phyloP scores from a whole-genome alignment of 108 stramenopile species.

The Pseudonitzschia multiseries region DNA sequence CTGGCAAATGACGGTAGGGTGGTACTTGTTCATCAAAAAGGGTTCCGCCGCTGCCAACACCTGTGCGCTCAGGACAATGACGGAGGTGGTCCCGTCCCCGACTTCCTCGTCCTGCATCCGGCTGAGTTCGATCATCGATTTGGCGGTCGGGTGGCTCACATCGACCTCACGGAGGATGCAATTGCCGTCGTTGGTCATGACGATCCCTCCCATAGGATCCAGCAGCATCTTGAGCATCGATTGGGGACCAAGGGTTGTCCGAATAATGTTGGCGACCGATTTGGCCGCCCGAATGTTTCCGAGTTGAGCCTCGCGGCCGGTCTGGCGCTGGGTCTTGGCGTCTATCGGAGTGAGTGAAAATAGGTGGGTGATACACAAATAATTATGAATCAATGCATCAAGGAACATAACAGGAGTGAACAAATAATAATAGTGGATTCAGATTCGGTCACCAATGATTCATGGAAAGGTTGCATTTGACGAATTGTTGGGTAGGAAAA shows the following conservation, averaged over 20 bases:
- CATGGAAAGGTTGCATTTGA: no score
- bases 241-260: slow-evolving; percentile 97
- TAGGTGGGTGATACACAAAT: not conserved
- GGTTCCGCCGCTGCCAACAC: slow-evolving; percentile 97
- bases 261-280: slow-evolving; percentile 95
- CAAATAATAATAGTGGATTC: no score
- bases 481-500: no score
- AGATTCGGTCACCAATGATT: no score
- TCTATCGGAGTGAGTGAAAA: slow-evolving; percentile 46
- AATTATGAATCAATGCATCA: no score
- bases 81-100: slow-evolving; percentile 99
- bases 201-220: slow-evolving; percentile 99
- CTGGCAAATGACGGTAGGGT: slow-evolving; percentile 96
- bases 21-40: slow-evolving; percentile 88
- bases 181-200: slow-evolving; percentile 99
- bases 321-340: slow-evolving; percentile 94
- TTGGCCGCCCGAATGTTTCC: slow-evolving; percentile 96
- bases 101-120: slow-evolving; percentile 99
- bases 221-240: slow-evolving; percentile 99
- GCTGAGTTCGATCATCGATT: slow-evolving; percentile 99
- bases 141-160: slow-evolving; percentile 99
- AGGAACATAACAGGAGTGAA: not conserved
- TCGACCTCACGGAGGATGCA: slow-evolving; percentile 99
- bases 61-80: slow-evolving; percentile 99
- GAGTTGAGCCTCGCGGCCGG: slow-evolving; percentile 96